Percentiles rank a stretch among this genome's conserved stretches.
These are phyloP conservation scores for Fomitopsis serialis DNA, from an alignment of 768 basidiomycete species.

Conservation along the genomic window DNA sequence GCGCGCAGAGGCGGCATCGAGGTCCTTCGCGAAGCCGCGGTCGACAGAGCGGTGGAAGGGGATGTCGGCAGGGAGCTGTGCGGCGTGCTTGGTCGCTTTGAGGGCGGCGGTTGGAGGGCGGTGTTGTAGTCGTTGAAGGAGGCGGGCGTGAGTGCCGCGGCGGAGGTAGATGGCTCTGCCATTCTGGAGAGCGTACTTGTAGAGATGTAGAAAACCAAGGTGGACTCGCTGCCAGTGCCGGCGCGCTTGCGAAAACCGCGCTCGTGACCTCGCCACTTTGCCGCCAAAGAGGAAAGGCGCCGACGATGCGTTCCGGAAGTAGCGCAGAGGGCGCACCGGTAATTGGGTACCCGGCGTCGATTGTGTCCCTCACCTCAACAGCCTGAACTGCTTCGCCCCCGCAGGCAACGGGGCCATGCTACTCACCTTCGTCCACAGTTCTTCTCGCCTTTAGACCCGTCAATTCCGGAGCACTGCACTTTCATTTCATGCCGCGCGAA, in stretches of 20 bases:
- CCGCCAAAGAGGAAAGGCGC: too few relatives aligned
- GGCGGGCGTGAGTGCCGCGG: conserved; percentile 14
- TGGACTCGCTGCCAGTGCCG: too few relatives aligned
- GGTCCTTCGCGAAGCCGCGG: conserved; percentile 53
- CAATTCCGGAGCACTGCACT: background rate
- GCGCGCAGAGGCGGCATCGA: conserved; percentile 65
- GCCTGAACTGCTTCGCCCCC: background rate
- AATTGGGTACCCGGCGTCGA: background rate
- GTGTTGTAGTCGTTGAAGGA: conserved; percentile 51
- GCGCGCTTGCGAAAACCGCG: too few relatives aligned
- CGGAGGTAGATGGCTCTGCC: conserved; percentile 3
- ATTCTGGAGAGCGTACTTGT: too few relatives aligned
- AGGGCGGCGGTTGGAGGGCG: conserved; percentile 57
- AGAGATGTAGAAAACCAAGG: too few relatives aligned
- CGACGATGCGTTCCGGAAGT: too few relatives aligned
- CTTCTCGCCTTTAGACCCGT: background rate
- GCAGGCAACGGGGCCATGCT: background rate
- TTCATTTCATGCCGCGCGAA: background rate
- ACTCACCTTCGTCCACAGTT: background rate
- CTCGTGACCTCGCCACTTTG: too few relatives aligned
- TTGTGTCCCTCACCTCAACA: background rate
- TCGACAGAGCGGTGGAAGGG: conserved; percentile 89
- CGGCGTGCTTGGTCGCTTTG: conserved; percentile 56
- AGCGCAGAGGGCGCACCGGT: too few relatives aligned
- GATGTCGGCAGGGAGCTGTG: conserved; percentile 66